Evolutionary conservation across 2,329 filamentous ascomycete genomes (phyloP), one percentile per base, ranked within the genome.

Genomic region (Hypoxylon sp.): DNA sequence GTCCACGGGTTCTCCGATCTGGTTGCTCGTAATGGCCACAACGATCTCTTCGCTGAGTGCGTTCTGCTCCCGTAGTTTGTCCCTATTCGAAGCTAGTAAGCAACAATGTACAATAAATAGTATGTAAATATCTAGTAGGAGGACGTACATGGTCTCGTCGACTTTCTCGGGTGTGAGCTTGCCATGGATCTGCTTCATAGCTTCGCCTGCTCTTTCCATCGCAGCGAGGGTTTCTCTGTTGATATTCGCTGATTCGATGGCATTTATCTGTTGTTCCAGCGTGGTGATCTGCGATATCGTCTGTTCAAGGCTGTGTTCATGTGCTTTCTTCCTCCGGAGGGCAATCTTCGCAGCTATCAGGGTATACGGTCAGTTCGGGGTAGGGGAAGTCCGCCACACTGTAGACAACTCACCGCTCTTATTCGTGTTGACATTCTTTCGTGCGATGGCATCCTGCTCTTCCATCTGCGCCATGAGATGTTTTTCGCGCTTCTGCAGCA

Each of bases 241-340:
- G 85, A 99, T 98, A 80, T 98, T 99, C 69, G 96, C 96, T 52
- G 94, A 94, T 82, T 99, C 96, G 84, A 99, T 98, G 67, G 93
- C 91, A 81, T 96, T 96, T 78, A 98, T 97, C 81, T 99, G 94
- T 78, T 94, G 92, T 81, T 99, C 96, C 48, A 99, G 86, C 22
- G 96, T 97, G 75, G 90, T 89, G 78, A 98, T 97, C 83, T 98
- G 95, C 33, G 92, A 89, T 66, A 89, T 87, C 1, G 95, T 98
- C 83, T 98, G 94, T 74, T 97, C 94, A 66, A 98, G 88, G 63
- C 93, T 93, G 81, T 94, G 92, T 81, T 98, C 94, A 77, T 96
- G 93, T 74, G 90, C 87, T 88, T 99, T 98, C 89, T 98, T 98
- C 81, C 95, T 91, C 84, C 93, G 90, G 72, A 99, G 84, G 44